phyloP scores from a whole-genome alignment of 495 filamentous ascomycete genomes.

The Thermochaetoides thermophila region DNA sequence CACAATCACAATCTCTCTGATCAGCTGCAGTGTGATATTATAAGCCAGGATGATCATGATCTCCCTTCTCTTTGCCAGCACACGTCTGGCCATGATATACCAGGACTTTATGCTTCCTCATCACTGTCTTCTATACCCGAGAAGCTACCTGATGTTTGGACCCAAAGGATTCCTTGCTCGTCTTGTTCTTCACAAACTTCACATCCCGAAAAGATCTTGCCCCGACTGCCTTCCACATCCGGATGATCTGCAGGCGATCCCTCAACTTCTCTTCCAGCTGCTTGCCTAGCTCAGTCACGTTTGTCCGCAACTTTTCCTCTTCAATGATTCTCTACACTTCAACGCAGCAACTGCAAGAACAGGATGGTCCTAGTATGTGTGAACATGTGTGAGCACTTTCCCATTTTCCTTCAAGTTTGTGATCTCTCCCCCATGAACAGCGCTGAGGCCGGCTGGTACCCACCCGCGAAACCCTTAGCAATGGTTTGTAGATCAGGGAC shows the following conservation, averaged over 20 bases:
- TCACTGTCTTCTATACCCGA: slow-evolving; percentile 35
- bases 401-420: slow-evolving; percentile 39
- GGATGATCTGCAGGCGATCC: slow-evolving; percentile 29
- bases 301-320: slow-evolving; percentile 34
- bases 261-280: slow-evolving; percentile 31
- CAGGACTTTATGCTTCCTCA: slow-evolving; percentile 39
- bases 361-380: slow-evolving; percentile 48
- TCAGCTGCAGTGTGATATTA: slow-evolving; percentile 4
- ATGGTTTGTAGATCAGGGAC: slow-evolving; percentile 52
- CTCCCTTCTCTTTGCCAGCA: slow-evolving; percentile 47
- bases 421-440: slow-evolving; percentile 8
- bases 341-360: slow-evolving; percentile 40
- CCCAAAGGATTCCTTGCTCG: slow-evolving; percentile 36
- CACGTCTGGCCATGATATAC: slow-evolving; percentile 56
- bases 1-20: slow-evolving; percentile 8
- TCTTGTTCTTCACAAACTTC: slow-evolving; percentile 39
- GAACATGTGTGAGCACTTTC: slow-evolving; percentile 37
- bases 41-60: slow-evolving; percentile 46
- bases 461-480: slow-evolving; percentile 49
- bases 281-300: slow-evolving; percentile 33
- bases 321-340: slow-evolving; percentile 38
- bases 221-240: slow-evolving; percentile 48
- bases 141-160: slow-evolving; percentile 22
- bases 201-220: slow-evolving; percentile 47
- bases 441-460: slow-evolving; percentile 21